These are phyloP conservation scores for Mucor mucedo DNA, from an alignment of 371 early-diverging fungal species.

Conservation along the genomic window DNA sequence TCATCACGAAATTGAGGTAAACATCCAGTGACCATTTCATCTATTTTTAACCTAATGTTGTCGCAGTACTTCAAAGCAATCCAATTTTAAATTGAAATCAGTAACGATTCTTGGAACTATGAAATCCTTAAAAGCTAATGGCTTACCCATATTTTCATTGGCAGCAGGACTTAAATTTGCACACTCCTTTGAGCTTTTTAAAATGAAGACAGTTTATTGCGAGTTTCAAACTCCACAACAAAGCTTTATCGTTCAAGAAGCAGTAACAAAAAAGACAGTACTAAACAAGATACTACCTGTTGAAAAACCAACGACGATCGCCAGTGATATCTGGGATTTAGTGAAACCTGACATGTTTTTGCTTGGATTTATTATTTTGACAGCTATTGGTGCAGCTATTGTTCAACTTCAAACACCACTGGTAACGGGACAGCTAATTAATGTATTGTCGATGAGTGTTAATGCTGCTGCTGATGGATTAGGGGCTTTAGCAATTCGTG, in stretches of 20 bases:
- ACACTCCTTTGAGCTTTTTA: conserved; percentile 2
- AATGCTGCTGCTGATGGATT: conserved; percentile 30
- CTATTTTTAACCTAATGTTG: background rate
- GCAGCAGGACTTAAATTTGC: conserved; percentile 14
- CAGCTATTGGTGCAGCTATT: conserved; percentile 70
- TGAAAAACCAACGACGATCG: conserved; percentile 12
- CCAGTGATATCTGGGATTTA: conserved; percentile 49
- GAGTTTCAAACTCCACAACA: conserved; percentile 22
- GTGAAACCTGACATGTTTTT: conserved; percentile 62
- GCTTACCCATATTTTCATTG: conserved; percentile 16
- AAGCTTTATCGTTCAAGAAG: conserved; percentile 3
- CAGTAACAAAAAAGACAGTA: conserved; percentile 11
- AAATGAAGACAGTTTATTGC: conserved; percentile 23
- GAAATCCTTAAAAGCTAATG: conserved; percentile 8
- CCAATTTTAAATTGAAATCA: background rate
- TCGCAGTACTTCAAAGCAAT: background rate
- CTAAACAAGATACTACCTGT: background rate
- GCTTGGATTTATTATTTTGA: conserved; percentile 56
- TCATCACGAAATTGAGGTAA: conserved; percentile 1
- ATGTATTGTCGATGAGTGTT: conserved; percentile 59
- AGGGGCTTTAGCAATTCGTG: conserved; percentile 34
- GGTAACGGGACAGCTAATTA: conserved; percentile 77
- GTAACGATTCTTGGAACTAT: background rate
- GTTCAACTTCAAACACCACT: conserved; percentile 73
- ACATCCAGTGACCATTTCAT: background rate